phyloP scores from a whole-genome alignment of 768 basidiomycete genomes.

The Cyclocybe cylindracea region DNA sequence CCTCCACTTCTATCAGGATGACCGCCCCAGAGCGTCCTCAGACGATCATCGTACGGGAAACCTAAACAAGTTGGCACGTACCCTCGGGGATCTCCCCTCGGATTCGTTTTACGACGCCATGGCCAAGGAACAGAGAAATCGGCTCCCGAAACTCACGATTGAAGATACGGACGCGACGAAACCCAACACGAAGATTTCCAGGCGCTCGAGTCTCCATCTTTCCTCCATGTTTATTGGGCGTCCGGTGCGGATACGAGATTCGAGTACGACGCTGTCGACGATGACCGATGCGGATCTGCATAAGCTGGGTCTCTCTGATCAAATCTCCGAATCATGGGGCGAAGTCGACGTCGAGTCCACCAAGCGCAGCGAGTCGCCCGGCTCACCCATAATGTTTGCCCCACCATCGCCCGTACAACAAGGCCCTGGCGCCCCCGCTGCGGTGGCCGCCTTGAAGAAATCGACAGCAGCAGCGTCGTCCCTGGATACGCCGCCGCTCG shows the following conservation, averaged over 20 bases:
- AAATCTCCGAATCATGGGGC: conserved; percentile 23
- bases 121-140: background rate
- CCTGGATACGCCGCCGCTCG: no score
- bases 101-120: conserved; percentile 3
- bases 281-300: conserved; percentile 23
- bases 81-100: conserved; percentile 21
- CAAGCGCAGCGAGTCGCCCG: conserved; percentile 13
- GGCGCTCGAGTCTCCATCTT: conserved; percentile 16
- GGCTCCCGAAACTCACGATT: background rate
- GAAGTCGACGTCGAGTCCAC: conserved; percentile 10
- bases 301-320: conserved; percentile 18
- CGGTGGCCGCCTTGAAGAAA: no score
- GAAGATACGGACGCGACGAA: background rate
- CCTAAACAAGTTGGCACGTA: conserved; percentile 27
- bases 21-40: conserved; percentile 1
- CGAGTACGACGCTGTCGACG: conserved; percentile 13
- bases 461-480: no score
- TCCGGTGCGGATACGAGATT: conserved; percentile 8
- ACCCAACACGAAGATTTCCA: conserved; percentile 8
- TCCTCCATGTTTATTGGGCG: conserved; percentile 15
- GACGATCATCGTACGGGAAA: conserved; percentile 14
- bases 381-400: conserved; percentile 32
- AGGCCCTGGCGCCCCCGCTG: no score
- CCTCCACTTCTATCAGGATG: conserved; percentile 9
- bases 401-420: conserved; percentile 20